Evolutionary conservation across 2,329 filamentous ascomycete species (phyloP), one percentile per base, ranked within the genome.

Genomic region (Talaromyces pinophilus): DNA sequence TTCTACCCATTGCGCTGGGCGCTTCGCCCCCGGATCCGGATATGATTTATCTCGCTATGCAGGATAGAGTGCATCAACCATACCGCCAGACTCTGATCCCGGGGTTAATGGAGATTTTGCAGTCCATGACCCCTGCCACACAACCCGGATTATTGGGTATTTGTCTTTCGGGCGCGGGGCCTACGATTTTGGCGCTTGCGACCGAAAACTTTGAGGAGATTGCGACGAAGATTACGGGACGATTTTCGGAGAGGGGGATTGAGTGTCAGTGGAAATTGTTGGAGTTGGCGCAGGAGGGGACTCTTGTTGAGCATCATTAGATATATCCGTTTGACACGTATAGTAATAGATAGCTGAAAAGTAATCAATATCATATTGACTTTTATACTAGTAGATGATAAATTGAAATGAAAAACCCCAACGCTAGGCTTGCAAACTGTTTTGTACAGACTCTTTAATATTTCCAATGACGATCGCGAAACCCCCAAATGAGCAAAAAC

Each of bases 11-110:
- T 11, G 93, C 93, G 0, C 85, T 99, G 55, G 93, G 93, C 70
- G 90, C 92, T 77, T 94, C 91, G 7, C 94, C 95, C 10, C 94
- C 93, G 1, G 91, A 97, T 75, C 90, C 95, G 25, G 90, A 96
- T 73, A 90, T 96, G 79, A 99, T 99, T 77, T 96, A 96, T 82
- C 88, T 96, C 59, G 94, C 93, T 57, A 99, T 99, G 95, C 95
- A 98, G 81, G 95, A 99, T 83, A 96, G 93, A 81, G 88, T 99
- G 68, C 95, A 99, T 82, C 95, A 99, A 80, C 95, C 93, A 52
- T 98, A 99, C 82, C 90, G 95, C 63, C 90, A 95, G 80, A 90
- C 87, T 1, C 86, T 99, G 69, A 96, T 99, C 71, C 95, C 95
- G 0, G 95, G 94, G 0, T 85, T 99, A 66, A 90, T 91, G 17